Evolutionary conservation across 306 rosid genomes (phyloP), one percentile per base, ranked within the genome.

Genomic region (Quercus rubra): DNA sequence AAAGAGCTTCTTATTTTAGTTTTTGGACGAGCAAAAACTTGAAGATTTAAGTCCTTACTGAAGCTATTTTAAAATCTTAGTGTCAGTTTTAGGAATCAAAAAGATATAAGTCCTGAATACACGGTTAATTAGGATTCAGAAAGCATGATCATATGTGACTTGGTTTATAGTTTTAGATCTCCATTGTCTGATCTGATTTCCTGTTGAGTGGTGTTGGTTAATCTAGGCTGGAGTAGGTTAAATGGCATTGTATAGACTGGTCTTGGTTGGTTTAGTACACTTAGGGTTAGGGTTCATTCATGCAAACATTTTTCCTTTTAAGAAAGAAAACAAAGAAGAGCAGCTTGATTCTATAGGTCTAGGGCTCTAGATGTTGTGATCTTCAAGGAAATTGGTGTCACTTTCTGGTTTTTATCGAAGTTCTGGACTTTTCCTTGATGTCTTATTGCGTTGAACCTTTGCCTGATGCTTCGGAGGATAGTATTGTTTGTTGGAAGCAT

Each of bases 261-360:
- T 11, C 54, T 49, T 10, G 14, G 54, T 49, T 49, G 15, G 33
- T 63, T 58, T 15, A 13, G 8, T 70, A 46, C 70, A 46, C 70
- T 80, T 91, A 88, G 96, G 96, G 93, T 86, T 90, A 92, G 97
- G 94, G 92, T 84, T 90, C 87, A 75, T 84, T 90, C 87, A 77
- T 82, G 83, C 70, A 57, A 67, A 66, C 33, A 6, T 70, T 80
- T 71, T 62, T 69, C 17, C 13, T 43, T 43, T 15, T 41, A 41
- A 41, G 46, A 41, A 41, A 41, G 17, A 49, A 49, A 41, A 20
- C 46, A 56, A 73, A 27, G 17, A 49, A 10, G 17, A 49, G 54
- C 54, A 25, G 17, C 31, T 20, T 55, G 27, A 51, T 59, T 71
- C n/a, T 19, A 38, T 17, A 56, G 49, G 30, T 6, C 70, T 35